These are phyloP conservation scores for Helianthus annuus DNA, from an alignment of 129 eudicot species.

Conservation along the genomic window DNA sequence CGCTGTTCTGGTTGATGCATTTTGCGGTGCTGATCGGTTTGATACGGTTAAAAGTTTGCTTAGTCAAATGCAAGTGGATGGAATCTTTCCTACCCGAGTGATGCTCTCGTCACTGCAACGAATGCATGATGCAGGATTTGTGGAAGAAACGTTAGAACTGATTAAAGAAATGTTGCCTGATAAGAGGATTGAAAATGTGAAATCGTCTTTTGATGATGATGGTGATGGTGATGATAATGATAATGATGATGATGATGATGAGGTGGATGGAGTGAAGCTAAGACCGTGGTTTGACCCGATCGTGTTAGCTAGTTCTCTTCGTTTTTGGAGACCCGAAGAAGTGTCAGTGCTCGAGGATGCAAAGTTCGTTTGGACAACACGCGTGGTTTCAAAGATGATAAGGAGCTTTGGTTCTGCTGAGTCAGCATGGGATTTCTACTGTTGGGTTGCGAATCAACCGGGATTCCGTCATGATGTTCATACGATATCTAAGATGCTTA, in stretches of 20 bases:
- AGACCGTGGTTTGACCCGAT: slow-evolving; percentile 87
- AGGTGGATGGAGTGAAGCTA: slow-evolving; percentile 36
- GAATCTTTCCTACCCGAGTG: slow-evolving; percentile 59
- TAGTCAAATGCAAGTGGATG: slow-evolving; percentile 61
- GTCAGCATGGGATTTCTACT: slow-evolving; percentile 80
- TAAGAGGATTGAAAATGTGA: slow-evolving; percentile 55
- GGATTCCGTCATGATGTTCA: slow-evolving; percentile 68
- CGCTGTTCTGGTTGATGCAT: slow-evolving; percentile 54
- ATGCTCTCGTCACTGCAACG: slow-evolving; percentile 54
- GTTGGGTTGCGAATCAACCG: slow-evolving; percentile 74
- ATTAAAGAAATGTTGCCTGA: slow-evolving; percentile 69
- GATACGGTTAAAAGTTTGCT: slow-evolving; percentile 59
- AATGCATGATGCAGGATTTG: slow-evolving; percentile 69
- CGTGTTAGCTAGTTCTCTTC: slow-evolving; percentile 66
- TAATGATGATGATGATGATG: slow-evolving; percentile 27
- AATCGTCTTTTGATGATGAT: slow-evolving; percentile 27
- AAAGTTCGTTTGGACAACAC: slow-evolving; percentile 77
- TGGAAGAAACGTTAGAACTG: slow-evolving; percentile 54
- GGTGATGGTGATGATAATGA: slow-evolving; percentile 37
- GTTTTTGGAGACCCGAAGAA: slow-evolving; percentile 66
- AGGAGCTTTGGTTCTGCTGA: slow-evolving; percentile 68
- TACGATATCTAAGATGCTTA: slow-evolving; percentile 70
- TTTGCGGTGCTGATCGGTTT: slow-evolving; percentile 43
- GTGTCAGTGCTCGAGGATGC: slow-evolving; percentile 70
- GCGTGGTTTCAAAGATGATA: slow-evolving; percentile 79